Evolutionary conservation across 1,284 basidiomycete species (phyloP).

Genomic region (Malassezia sympodialis): DNA sequence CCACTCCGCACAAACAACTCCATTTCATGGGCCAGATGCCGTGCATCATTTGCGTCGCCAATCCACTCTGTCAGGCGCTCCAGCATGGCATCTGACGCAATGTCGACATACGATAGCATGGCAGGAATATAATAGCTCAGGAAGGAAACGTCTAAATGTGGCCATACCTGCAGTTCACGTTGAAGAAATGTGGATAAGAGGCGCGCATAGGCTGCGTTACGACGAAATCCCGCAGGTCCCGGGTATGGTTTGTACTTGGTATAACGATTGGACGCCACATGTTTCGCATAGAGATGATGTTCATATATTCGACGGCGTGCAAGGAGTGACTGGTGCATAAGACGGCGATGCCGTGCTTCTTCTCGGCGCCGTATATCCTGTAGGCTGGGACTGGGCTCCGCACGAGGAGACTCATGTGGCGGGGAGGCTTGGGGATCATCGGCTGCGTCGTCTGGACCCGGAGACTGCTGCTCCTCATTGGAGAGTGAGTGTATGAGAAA

Average conservation of each 20-base stretch:
- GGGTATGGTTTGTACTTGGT: conserved; percentile 17
- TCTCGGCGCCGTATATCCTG: conserved; percentile 3
- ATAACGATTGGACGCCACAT: conserved; percentile 15
- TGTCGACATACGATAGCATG: conserved; percentile 11
- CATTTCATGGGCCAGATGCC: conserved; percentile 13
- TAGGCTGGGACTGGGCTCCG: neutral
- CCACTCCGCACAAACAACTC: conserved; percentile 18
- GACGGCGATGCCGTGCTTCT: neutral
- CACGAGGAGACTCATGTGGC: neutral
- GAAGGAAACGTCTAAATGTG: conserved; percentile 12
- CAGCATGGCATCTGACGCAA: conserved; percentile 9
- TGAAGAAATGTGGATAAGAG: conserved; percentile 13
- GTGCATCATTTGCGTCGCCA: conserved; percentile 8
- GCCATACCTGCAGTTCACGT: conserved; percentile 18
- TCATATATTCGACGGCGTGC: conserved; percentile 6
- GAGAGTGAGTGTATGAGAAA: neutral
- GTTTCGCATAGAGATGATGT: conserved; percentile 9
- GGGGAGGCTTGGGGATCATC: neutral
- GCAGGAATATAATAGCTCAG: conserved; percentile 17
- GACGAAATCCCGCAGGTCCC: conserved; percentile 4
- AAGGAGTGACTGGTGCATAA: neutral
- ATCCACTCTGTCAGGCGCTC: conserved; percentile 15
- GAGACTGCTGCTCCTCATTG: neutral
- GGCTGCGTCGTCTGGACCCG: neutral
- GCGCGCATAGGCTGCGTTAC: conserved; percentile 8